Evolutionary conservation across 106 monocot species (phyloP).

Genomic region (Ottelia alismoides): DNA sequence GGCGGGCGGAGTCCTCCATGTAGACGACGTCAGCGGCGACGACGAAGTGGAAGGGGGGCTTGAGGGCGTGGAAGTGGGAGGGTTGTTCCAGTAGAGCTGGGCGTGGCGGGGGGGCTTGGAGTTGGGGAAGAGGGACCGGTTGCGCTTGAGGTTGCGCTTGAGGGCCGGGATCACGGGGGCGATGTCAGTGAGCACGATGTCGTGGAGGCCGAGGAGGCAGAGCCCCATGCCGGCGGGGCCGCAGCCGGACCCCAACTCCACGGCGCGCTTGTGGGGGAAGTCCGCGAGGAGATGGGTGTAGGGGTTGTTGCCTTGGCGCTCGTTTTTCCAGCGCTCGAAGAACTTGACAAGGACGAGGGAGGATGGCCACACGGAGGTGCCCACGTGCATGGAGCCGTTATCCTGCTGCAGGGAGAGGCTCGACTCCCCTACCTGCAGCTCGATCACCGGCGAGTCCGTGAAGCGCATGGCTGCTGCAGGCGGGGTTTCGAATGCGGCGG

Average conservation of each 20-base stretch:
- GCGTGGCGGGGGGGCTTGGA: constrained; percentile 29
- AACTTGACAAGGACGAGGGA: constrained; percentile 98
- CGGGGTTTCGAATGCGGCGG: too few relatives aligned
- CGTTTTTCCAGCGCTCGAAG: constrained; percentile 43
- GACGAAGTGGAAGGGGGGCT: constrained; percentile 67
- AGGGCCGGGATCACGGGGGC: constrained; percentile 92
- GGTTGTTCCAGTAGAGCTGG: constrained; percentile 76
- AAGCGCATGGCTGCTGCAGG: too few relatives aligned
- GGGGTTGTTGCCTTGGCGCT: constrained; percentile 25
- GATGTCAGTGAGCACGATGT: constrained; percentile 82
- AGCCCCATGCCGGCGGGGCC: constrained; percentile 76
- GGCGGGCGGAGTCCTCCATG: constrained; percentile 68
- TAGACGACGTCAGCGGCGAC: constrained; percentile 96
- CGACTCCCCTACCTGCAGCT: constrained; percentile 47
- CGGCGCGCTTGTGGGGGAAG: constrained; percentile 54
- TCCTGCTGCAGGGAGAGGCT: constrained; percentile 70
- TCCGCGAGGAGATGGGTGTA: constrained; percentile 33
- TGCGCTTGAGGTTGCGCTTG: constrained; percentile 77
- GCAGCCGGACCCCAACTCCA: constrained; percentile 89
- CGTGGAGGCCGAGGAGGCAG: constrained; percentile 48
- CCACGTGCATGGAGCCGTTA: constrained; percentile 86
- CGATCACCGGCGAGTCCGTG: constrained; percentile 78
- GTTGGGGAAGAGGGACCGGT: constrained; percentile 40
- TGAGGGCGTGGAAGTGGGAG: constrained; percentile 32
- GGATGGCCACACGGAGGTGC: constrained; percentile 95